phyloP scores from a whole-genome alignment of 805 yeast species.

The Kodamaea fukazawae region DNA sequence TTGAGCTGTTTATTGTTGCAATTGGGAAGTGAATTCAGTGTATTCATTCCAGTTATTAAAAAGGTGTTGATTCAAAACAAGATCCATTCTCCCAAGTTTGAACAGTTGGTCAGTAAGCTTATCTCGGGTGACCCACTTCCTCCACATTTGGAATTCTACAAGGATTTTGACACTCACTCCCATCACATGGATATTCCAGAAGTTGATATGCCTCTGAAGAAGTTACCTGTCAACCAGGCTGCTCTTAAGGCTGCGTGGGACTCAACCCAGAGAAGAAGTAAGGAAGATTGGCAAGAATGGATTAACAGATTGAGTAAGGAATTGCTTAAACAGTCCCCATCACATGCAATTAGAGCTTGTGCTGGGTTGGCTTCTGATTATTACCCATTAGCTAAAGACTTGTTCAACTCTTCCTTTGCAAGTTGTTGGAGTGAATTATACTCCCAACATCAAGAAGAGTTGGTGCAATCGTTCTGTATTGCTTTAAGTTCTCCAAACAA shows the following conservation, averaged over 20 bases:
- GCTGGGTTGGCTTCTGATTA: slow-evolving; percentile 84
- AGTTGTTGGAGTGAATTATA: slow-evolving; percentile 94
- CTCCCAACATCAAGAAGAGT: slow-evolving; percentile 84
- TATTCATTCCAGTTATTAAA: slow-evolving; percentile 80
- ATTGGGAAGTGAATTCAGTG: slow-evolving; percentile 77
- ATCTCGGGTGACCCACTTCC: slow-evolving; percentile 86
- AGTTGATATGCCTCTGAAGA: slow-evolving; percentile 66
- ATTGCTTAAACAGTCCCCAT: slow-evolving; percentile 85
- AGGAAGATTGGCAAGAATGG: slow-evolving; percentile 99
- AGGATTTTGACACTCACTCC: slow-evolving; percentile 46
- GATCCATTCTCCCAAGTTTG: slow-evolving; percentile 71
- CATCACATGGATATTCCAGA: slow-evolving; percentile 51
- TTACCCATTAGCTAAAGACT: slow-evolving; percentile 81
- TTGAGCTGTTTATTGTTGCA: slow-evolving; percentile 75
- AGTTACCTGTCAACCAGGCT: slow-evolving; percentile 65
- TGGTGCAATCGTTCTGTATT: slow-evolving; percentile 78
- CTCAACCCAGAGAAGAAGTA: slow-evolving; percentile 80
- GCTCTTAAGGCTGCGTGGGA: slow-evolving; percentile 86
- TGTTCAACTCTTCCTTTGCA: slow-evolving; percentile 92
- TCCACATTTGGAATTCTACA: slow-evolving; percentile 65
- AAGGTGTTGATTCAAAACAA: slow-evolving; percentile 60
- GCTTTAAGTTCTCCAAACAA: slow-evolving; percentile 88
- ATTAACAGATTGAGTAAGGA: slow-evolving; percentile 82
- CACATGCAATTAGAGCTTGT: slow-evolving; percentile 91
- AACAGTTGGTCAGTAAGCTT: slow-evolving; percentile 74